These are phyloP conservation scores for Neckera pumila DNA, from an alignment of 225 moss, liverwort and hornwort genomes.

Conservation along the genomic window DNA sequence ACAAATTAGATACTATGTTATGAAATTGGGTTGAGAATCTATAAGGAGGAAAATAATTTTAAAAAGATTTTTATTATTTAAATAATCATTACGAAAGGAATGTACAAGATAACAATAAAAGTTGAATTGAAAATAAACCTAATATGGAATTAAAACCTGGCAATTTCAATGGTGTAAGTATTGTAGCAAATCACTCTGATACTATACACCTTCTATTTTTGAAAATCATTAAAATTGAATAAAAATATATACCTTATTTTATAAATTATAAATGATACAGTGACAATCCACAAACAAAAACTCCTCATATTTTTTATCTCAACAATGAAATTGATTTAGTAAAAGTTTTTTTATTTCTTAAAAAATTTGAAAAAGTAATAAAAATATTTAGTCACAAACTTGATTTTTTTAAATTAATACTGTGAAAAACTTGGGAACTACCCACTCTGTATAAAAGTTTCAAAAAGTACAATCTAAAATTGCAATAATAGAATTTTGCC, in stretches of 20 bases:
- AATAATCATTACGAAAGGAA: background rate
- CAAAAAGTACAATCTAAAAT: background rate
- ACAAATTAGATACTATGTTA: background rate
- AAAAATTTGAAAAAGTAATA: background rate
- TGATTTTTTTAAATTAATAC: background rate
- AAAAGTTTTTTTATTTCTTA: too few species aligned
- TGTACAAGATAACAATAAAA: background rate
- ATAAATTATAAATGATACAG: background rate
- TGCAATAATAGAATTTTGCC: background rate
- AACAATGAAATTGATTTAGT: background rate
- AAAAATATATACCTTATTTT: background rate
- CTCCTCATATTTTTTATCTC: rapidly evolving
- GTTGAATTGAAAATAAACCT: background rate
- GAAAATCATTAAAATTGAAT: background rate
- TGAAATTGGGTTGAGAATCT: background rate
- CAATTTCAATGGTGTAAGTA: background rate
- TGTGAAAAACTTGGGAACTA: rapidly evolving
- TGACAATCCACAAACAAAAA: rapidly evolving
- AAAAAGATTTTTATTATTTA: background rate
- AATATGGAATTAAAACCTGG: rapidly evolving
- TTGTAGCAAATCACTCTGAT: background rate
- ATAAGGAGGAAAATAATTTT: rapidly evolving
- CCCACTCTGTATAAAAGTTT: background rate
- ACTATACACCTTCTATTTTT: background rate
- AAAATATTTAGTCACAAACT: background rate